Percentiles rank a stretch among this genome's conserved stretches.
Conservation (phyloP, 1,284 basidiomycete species). For the Fomes fomentarius region DNA sequence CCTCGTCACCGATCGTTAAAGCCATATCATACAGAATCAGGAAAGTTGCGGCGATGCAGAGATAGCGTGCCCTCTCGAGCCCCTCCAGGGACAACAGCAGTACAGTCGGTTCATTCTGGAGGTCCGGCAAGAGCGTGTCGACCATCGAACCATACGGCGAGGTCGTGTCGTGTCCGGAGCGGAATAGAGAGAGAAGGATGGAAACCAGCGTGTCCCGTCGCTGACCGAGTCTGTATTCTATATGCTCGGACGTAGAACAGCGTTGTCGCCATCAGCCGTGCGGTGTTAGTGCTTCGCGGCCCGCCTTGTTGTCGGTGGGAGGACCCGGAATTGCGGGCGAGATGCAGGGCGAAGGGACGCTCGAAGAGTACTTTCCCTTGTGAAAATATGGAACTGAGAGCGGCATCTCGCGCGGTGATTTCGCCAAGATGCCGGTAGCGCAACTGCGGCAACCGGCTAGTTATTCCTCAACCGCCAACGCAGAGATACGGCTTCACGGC, state of each 20-base stretch:
- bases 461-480: too few relatives aligned
- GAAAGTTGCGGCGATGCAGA: constrained; percentile 19
- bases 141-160: constrained; percentile 11
- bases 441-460: background rate
- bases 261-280: background rate
- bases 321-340: too few relatives aligned
- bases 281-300: too few relatives aligned
- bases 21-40: constrained; percentile 25
- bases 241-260: background rate
- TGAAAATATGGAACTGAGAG: too few relatives aligned
- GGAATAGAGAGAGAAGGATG: background rate
- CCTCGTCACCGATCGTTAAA: constrained; percentile 31
- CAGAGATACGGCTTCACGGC: too few relatives aligned
- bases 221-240: background rate
- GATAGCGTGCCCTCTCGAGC: constrained; percentile 17
- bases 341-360: background rate
- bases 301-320: background rate
- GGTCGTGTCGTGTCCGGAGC: background rate
- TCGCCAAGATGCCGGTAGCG: too few relatives aligned
- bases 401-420: too few relatives aligned
- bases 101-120: constrained; percentile 10
- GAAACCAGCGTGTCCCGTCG: too few relatives aligned
- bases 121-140: constrained; percentile 1
- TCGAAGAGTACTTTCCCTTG: background rate
- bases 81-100: constrained; percentile 17